Conservation (phyloP, 805 yeast species). For the Kodamaea kakaduensis region DNA sequence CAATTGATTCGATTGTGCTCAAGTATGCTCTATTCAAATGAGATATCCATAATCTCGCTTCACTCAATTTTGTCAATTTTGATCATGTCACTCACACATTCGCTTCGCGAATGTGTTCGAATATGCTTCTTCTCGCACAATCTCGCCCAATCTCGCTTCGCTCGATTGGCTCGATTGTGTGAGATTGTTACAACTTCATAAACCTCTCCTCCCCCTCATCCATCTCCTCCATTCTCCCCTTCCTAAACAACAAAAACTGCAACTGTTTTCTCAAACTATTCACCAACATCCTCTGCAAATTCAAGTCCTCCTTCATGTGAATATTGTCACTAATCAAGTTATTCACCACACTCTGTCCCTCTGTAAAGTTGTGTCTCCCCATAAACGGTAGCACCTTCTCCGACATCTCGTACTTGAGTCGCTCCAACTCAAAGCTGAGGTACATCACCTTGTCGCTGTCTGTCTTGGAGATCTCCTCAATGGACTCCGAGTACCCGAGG, state of each 20-base stretch:
- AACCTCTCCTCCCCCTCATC: constrained; percentile 37
- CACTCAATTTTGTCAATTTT: too few species aligned
- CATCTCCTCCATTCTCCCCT: too few species aligned
- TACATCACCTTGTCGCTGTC: constrained; percentile 27
- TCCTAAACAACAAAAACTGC: constrained; percentile 44
- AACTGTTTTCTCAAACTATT: constrained; percentile 48
- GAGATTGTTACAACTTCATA: constrained; percentile 27
- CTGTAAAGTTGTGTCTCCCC: constrained; percentile 21
- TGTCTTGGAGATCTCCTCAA: constrained; percentile 42
- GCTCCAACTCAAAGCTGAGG: constrained; percentile 41
- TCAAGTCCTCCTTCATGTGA: constrained; percentile 45
- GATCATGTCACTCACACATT: too few species aligned
- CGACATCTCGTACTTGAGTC: constrained; percentile 40
- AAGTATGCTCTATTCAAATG: too few species aligned
- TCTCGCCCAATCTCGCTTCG: too few species aligned
- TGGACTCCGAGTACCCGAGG: constrained; percentile 43
- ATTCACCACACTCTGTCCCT: constrained; percentile 22
- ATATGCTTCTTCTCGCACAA: too few species aligned
- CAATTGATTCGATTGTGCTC: too few species aligned
- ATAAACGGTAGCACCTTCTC: constrained; percentile 35
- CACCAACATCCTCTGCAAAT: constrained; percentile 40
- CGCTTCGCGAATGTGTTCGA: too few species aligned
- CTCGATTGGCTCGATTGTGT: too few species aligned
- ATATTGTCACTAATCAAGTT: constrained; percentile 34
- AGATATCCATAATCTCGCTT: too few species aligned